Evolutionary conservation across 805 yeast species (phyloP).

Genomic region (Sporopachydermia quercuum): DNA sequence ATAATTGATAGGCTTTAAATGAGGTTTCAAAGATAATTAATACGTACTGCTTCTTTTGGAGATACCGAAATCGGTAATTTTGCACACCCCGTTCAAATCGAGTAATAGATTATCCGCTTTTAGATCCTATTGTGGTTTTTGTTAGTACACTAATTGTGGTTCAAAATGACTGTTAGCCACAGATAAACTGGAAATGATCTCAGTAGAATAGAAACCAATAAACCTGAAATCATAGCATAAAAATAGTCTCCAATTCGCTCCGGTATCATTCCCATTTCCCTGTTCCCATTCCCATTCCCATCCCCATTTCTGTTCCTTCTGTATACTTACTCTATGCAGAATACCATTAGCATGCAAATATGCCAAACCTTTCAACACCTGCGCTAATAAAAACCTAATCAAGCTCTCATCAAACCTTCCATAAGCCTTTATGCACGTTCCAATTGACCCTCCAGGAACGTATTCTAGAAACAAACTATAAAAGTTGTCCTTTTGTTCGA

Average conservation of each 20-base stretch:
- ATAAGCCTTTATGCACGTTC: conserved; percentile 64
- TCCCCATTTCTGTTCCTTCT: not conserved
- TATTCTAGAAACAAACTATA: conserved; percentile 86
- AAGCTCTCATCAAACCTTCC: conserved; percentile 76
- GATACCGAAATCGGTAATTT: conserved; percentile 93
- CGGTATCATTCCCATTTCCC: no score
- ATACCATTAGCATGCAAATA: conserved; percentile 81
- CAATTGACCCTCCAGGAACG: conserved; percentile 96
- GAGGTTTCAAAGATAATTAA: no score
- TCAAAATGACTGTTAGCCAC: no score
- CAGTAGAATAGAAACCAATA: no score
- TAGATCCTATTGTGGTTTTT: conserved; percentile 35
- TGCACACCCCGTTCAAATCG: conserved; percentile 86
- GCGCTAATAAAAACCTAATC: conserved; percentile 59
- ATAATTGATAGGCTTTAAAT: no score
- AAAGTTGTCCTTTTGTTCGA: conserved; percentile 58
- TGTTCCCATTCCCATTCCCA: not conserved
- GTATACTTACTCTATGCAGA: conserved; percentile 41
- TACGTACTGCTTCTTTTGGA: conserved; percentile 49
- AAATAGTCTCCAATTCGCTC: no score
- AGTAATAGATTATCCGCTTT: conserved; percentile 85
- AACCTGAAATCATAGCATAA: no score
- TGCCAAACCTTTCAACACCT: conserved; percentile 72
- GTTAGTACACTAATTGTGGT: not conserved
- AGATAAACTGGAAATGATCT: no score